Evolutionary conservation across 2,329 filamentous ascomycete genomes (phyloP), one percentile per base, ranked within the genome.

Genomic region (Dichotomopilus funicola): DNA sequence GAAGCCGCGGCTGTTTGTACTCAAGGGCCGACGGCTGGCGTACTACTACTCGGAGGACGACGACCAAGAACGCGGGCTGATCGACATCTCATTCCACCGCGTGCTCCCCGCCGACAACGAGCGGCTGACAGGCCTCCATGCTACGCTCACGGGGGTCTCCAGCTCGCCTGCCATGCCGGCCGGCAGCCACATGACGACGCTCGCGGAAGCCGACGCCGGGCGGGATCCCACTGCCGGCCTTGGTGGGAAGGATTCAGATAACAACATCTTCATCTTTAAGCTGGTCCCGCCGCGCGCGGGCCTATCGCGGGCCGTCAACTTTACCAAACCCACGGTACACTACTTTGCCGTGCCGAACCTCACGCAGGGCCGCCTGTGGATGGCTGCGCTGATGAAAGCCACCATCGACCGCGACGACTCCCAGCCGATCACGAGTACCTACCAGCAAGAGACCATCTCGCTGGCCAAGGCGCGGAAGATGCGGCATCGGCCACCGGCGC

Each of bases 351-450:
- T 96, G 27, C 91, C 95, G 51, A 96, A 88, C 64, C 76, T 96
- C 56, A 85, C 89, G 64, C 84, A 94, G 67, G 94, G 94, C 12
- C 85, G 94, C 10, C 75, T 95, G 42, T 99, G 94, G 94, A 99
- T 99, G 94, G 94, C 91, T 4, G 94, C 94, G 5, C 75, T 99
- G 51, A 95, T 99, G 89, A 99, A 99, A 74, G 94, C 94, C 9
- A 99, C 94, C 1, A 99, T 99, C 64, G 92, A 97, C 68, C 87
- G 92, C 58, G 94, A 99, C 64, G 84, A 87, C 65, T 81, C 81
- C 4, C 81, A 87, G 59, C 82, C 87, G 8, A 86, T 96, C 58
- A 91, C 89, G 19, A 94, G 89, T 3, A 96, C 91, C 3, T 97
- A 97, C 72, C 92, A 96, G 68, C 91, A 96, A 68, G 94, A 95